Evolutionary conservation across 371 early-diverging fungal species (phyloP).

Genomic region (Capillidium heterosporum): DNA sequence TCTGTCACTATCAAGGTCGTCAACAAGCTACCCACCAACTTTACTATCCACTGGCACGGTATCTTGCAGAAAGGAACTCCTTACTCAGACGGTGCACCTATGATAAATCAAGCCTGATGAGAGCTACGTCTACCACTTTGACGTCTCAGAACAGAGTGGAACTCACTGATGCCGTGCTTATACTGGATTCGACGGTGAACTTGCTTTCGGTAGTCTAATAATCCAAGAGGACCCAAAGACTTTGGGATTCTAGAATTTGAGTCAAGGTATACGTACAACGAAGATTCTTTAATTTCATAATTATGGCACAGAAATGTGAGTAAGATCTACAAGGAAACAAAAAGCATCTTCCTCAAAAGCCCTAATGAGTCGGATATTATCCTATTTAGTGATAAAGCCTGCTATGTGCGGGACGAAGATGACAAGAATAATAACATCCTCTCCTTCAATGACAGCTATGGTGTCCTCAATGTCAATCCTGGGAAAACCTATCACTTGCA

Average conservation of each 20-base stretch:
- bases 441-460: no score
- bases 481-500: background rate
- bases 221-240: no score
- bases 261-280: no score
- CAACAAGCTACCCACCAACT: constrained; percentile 13
- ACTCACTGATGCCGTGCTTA: no score
- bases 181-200: background rate
- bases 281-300: no score
- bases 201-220: constrained; percentile 8
- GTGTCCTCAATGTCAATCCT: background rate
- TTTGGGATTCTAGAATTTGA: constrained; percentile 11
- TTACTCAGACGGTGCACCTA: constrained; percentile 22
- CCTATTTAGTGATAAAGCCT: background rate
- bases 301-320: background rate
- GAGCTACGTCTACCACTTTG: constrained; percentile 15
- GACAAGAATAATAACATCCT: no score
- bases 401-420: no score
- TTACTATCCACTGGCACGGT: constrained; percentile 21
- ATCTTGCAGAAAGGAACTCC: constrained; percentile 17
- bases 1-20: constrained; percentile 15
- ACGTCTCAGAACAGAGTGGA: constrained; percentile 13
- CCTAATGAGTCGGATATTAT: background rate
- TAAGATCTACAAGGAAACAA: background rate
- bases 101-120: constrained; percentile 13
- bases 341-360: background rate